phyloP scores from a whole-genome alignment of 2,329 filamentous ascomycete species.

The Hymenoscyphus repandus region DNA sequence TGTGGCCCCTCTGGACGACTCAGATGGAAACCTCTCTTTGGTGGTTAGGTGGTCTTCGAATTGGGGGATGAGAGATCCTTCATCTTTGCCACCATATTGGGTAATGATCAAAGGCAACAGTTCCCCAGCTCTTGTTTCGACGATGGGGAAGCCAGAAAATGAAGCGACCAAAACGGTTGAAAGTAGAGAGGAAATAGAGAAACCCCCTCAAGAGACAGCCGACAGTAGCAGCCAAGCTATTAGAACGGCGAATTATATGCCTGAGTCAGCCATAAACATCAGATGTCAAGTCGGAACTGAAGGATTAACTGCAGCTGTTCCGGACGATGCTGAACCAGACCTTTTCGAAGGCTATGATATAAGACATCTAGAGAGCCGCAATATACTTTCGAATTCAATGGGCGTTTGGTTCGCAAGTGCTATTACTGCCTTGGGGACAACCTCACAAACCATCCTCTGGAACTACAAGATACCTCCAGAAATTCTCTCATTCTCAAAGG shows the following conservation, averaged over 20 bases:
- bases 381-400: slow-evolving; percentile 25
- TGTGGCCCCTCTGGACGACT: slow-evolving; percentile 52
- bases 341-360: slow-evolving; percentile 19
- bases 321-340: slow-evolving; percentile 32
- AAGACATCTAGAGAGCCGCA: slow-evolving; percentile 18
- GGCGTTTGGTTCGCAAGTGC: slow-evolving; percentile 54
- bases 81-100: slow-evolving; percentile 56
- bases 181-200: slow-evolving; percentile 2
- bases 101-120: slow-evolving; percentile 40
- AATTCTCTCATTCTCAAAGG: slow-evolving; percentile 44
- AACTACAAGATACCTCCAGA: slow-evolving; percentile 53
- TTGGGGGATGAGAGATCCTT: slow-evolving; percentile 48
- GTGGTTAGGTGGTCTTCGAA: slow-evolving; percentile 49
- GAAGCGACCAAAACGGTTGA: slow-evolving; percentile 2
- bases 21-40: slow-evolving; percentile 54
- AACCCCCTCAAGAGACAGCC: background rate
- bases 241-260: slow-evolving; percentile 21
- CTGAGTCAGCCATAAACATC: slow-evolving; percentile 28
- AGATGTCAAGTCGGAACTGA: slow-evolving; percentile 45
- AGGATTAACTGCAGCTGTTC: slow-evolving; percentile 42
- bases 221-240: background rate
- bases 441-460: slow-evolving; percentile 52
- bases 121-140: background rate
- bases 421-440: slow-evolving; percentile 50
- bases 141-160: slow-evolving; percentile 1